A percentile compares a stretch with the other conserved stretches of the same genome.
Conservation (phyloP, 2,329 filamentous ascomycete species). For the Dothideomycetes sp. region DNA sequence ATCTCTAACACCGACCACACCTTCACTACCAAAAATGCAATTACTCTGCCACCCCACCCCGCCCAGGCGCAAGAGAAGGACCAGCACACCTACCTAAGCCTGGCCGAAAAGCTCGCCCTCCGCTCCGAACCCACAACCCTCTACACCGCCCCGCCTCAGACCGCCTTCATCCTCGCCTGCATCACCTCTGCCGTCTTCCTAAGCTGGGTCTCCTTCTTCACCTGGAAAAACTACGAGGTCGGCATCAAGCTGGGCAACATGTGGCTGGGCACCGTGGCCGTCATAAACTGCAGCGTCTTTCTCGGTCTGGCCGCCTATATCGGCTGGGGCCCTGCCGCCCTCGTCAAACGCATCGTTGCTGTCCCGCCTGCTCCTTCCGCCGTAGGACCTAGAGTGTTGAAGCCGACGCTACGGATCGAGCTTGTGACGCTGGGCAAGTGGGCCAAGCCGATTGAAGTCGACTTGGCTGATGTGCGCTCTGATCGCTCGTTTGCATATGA, state of each 20-base stretch:
- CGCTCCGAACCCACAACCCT: slow-evolving; percentile 2
- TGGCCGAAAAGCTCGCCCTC: background rate
- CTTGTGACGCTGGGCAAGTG: background rate
- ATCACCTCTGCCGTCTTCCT: background rate
- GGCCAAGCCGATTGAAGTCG: background rate
- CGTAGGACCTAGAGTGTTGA: background rate
- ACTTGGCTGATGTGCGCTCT: background rate
- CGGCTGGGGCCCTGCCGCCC: background rate
- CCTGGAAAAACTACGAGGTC: background rate
- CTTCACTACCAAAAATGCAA: no score
- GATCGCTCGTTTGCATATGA: background rate
- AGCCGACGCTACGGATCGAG: background rate
- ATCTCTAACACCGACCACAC: no score
- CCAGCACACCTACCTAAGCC: background rate
- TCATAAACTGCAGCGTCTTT: background rate
- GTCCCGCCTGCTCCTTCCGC: background rate
- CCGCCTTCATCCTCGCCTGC: background rate
- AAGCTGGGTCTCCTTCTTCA: background rate
- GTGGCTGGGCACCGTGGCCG: background rate
- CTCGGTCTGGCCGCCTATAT: background rate
- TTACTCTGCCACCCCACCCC: no score
- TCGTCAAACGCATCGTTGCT: background rate
- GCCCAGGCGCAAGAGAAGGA: background rate
- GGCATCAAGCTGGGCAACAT: background rate
- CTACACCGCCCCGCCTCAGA: slow-evolving; percentile 7